Conservation (phyloP, 352 stramenopile species). For the Pythium brachiatum region DNA sequence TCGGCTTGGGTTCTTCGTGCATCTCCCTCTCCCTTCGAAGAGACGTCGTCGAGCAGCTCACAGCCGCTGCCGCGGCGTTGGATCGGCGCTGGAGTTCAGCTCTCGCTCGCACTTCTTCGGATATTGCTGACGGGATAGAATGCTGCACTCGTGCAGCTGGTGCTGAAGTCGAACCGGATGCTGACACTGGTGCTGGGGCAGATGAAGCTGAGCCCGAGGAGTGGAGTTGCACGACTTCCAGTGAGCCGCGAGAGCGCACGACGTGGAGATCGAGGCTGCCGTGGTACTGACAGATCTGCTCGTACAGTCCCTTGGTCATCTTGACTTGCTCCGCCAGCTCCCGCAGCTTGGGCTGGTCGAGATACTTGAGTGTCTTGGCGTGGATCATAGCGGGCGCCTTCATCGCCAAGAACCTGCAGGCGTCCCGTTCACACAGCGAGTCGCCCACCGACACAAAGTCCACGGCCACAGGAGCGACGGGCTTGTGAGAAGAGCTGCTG, state of each 20-base stretch:
- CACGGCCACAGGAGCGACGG: conserved; percentile 13
- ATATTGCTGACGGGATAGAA: background rate
- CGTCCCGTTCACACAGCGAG: conserved; percentile 51
- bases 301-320: conserved; percentile 35
- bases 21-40: background rate
- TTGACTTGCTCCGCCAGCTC: conserved; percentile 49
- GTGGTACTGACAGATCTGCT: conserved; percentile 39
- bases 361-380: conserved; percentile 56
- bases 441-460: conserved; percentile 62
- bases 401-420: conserved; percentile 40
- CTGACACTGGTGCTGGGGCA: background rate
- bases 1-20: background rate
- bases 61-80: conserved; percentile 1
- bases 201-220: background rate
- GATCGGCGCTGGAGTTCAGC: conserved; percentile 8
- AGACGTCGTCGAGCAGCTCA: conserved; percentile 1
- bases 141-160: background rate
- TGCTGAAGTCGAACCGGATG: background rate
- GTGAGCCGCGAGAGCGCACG: conserved; percentile 14
- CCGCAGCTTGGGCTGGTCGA: conserved; percentile 39
- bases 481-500: background rate
- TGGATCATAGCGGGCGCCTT: conserved; percentile 33
- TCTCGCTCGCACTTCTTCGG: conserved; percentile 3
- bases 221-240: conserved; percentile 39
- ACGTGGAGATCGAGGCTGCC: conserved; percentile 48